These are phyloP conservation scores for Lathyrus tuberosus DNA, from an alignment of 306 rosid species.

Conservation along the genomic window DNA sequence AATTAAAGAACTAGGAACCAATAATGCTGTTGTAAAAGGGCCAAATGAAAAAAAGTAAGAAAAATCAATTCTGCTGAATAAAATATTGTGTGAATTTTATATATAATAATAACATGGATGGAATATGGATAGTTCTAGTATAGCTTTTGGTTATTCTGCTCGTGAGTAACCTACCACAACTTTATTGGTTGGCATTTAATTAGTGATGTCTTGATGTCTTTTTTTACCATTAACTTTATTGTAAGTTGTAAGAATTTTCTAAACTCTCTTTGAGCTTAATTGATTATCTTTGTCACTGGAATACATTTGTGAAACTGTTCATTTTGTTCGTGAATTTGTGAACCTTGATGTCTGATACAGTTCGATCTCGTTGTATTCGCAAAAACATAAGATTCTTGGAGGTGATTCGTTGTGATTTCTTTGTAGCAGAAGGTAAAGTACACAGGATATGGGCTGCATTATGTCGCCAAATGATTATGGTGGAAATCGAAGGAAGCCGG, in stretches of 20 bases:
- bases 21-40: conserved; percentile 30
- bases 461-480: conserved; percentile 75
- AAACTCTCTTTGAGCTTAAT: conserved; percentile 33
- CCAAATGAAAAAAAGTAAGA: background rate
- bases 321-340: conserved; percentile 32
- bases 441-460: conserved; percentile 84
- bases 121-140: conserved; percentile 51
- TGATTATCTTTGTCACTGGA: conserved; percentile 29
- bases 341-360: conserved; percentile 40
- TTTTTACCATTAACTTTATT: conserved; percentile 41
- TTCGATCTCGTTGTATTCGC: conserved; percentile 18
- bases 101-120: conserved; percentile 36
- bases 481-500: conserved; percentile 87
- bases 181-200: conserved; percentile 80
- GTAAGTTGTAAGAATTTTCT: conserved; percentile 39
- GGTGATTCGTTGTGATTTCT: conserved; percentile 45
- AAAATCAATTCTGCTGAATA: conserved; percentile 13
- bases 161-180: conserved; percentile 77
- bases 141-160: conserved; percentile 47
- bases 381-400: conserved; percentile 31
- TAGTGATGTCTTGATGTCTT: conserved; percentile 47
- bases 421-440: conserved; percentile 55
- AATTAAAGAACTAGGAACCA: conserved; percentile 21
- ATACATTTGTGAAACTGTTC: conserved; percentile 37
- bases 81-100: conserved; percentile 22